Evolutionary conservation across 805 yeast species (phyloP).

Genomic region (Saturnispora saitoi): DNA sequence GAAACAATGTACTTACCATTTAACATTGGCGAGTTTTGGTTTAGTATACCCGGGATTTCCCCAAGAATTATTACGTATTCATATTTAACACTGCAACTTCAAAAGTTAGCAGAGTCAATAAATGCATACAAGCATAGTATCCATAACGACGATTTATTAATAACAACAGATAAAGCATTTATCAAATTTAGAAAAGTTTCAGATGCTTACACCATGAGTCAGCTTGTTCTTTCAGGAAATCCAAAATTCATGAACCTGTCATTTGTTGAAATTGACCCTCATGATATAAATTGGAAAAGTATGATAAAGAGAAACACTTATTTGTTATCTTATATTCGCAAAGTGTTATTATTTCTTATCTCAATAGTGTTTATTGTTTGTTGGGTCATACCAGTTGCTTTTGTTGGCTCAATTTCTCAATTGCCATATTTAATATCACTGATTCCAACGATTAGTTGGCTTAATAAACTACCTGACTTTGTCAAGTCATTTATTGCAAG

Average conservation of each 20-base stretch:
- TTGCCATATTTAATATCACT: constrained; percentile 53
- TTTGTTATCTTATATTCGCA: constrained; percentile 11
- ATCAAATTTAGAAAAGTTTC: constrained; percentile 49
- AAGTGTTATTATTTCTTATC: constrained; percentile 35
- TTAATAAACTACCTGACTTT: constrained; percentile 45
- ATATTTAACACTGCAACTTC: too few relatives aligned
- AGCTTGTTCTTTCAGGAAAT: constrained; percentile 39
- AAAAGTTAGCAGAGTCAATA: too few relatives aligned
- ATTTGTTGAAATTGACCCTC: too few relatives aligned
- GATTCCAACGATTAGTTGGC: constrained; percentile 52
- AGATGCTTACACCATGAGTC: constrained; percentile 58
- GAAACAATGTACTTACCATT: too few relatives aligned
- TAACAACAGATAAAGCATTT: constrained; percentile 39
- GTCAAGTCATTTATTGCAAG: constrained; percentile 48
- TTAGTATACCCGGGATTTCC: too few relatives aligned
- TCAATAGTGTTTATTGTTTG: constrained; percentile 41
- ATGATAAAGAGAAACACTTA: too few relatives aligned
- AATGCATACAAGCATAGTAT: too few relatives aligned
- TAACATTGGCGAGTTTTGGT: too few relatives aligned
- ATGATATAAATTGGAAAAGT: too few relatives aligned
- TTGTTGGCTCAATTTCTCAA: constrained; percentile 70
- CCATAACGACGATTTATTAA: constrained; percentile 1
- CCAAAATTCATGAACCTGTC: constrained; percentile 34
- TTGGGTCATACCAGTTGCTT: constrained; percentile 81
- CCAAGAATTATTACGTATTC: too few relatives aligned